Evolutionary conservation across 228 moss, liverwort and hornwort species (phyloP), one percentile per base, ranked within the genome.

Genomic region (Sphagnum magellanicum): DNA sequence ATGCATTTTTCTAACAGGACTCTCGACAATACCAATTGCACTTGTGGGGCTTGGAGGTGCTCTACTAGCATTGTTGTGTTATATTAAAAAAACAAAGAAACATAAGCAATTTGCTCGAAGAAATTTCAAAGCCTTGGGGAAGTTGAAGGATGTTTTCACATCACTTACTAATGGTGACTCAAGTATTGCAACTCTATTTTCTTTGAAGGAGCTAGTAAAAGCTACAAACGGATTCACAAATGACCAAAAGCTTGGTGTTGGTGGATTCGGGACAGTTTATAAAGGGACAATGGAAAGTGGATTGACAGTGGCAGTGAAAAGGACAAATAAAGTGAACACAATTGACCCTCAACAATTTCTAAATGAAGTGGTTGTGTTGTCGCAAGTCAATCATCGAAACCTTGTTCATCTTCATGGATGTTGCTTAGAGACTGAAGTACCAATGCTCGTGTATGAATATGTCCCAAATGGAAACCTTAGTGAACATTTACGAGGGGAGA

Each of bases 391-490:
- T 64, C 86, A 86, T 51, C 82, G 76, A 49, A 86, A 86, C 53
- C 68, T 86, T 68, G 86, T 86, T 65, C 68, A 72, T 57, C 78
- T 86, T 6, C 75, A 71, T 8, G 86, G 86, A 49, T 86, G 86
- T 71, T 86, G 86, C 69, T 74, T 86, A 61, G 82, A 86, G 73
- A 82, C 86, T 32, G 79, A 86, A 74, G 86, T 82, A 10, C 86
- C 86, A 48, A 79, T 86, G 67, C 74, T 86, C 14, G 86, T 86
- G 61, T 86, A 86, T 63, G 86, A 68, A 57, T 68, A 60, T 9
- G 59, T 60, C 11, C 68, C 68, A 0, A 69, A 69, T 5, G 68
- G 68, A 48, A 69, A 69, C 10, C 13, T 69, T 14, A 6, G 17
- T 32, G 53, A 68, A 49, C 68, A 68, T 16, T 9, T 69, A 60